Evolutionary conservation across 495 filamentous ascomycete genomes (phyloP), one percentile per base, ranked within the genome.

Genomic region (Aspergillus bridgeri): DNA sequence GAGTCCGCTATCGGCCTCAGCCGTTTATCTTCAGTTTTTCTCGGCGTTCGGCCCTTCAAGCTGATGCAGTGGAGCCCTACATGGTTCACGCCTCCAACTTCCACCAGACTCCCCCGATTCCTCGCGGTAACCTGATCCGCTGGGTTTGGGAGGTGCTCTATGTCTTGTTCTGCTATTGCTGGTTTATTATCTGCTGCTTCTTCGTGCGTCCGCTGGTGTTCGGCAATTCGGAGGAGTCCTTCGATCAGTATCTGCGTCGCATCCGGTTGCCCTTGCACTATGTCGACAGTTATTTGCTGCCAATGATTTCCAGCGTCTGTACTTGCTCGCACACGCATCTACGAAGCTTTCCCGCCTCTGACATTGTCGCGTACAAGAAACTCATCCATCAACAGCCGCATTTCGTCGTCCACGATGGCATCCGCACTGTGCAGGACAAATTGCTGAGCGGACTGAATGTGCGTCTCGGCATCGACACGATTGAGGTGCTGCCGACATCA

Each of bases 321-420:
- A 83, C 81, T 20, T 84, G 79, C 53, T 68, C 78, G 4, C 80
- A 80, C 18, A 56, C 71, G 1, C 65, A 68, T 20, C 57, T 84
- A 0, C 65, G 82, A n/a, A 53, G 61, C 15, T 83, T 78, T 52
- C 79, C 80, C 0, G 79, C 79, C 1, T 60, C 58, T 8, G 81
- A 83, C 59, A 57, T 81, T 22, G 56, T 77, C 17, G 70, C 68
- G 2, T 83, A 83, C 58, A 71, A 75, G 51, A 66, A 63, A 17
- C 56, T 54, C 1, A 75, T 76, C 5, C 70, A 79, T 49, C 63
- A 72, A 8, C 71, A 76, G 44, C 69, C 69, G 18, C 80, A 83
- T 57, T 81, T 76, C 50, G 68, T 74, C 1, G 79, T 81, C 11
- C 60, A 59, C 6, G 73, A 69, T 9, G 79, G 81, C 6, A 76